Evolutionary conservation across 2,329 filamentous ascomycete species (phyloP).

Genomic region (Aspergillus ruber): DNA sequence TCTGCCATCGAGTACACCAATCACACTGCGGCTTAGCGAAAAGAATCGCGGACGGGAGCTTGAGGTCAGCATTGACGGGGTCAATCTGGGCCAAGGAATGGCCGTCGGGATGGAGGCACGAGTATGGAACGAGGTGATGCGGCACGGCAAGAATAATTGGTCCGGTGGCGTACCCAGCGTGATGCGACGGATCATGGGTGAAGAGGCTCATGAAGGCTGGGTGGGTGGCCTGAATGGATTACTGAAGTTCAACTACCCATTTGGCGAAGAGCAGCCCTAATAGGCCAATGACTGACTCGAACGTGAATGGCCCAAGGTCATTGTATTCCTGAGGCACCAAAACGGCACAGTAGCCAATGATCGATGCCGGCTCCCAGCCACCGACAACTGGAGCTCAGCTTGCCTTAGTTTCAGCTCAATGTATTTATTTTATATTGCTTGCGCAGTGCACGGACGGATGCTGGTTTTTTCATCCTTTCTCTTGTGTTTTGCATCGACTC

Average conservation of each 20-base stretch:
- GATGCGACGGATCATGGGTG: constrained; percentile 56
- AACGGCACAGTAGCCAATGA: neutral
- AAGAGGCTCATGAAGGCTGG: constrained; percentile 76
- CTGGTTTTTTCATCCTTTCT: neutral
- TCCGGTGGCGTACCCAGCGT: constrained; percentile 85
- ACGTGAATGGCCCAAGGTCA: neutral
- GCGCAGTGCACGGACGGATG: neutral
- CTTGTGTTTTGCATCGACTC: neutral
- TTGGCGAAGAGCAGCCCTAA: constrained; percentile 56
- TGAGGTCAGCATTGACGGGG: constrained; percentile 73
- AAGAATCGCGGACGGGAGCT: constrained; percentile 71
- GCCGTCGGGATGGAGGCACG: constrained; percentile 75
- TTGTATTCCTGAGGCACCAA: neutral
- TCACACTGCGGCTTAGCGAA: constrained; percentile 73
- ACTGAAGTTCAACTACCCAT: constrained; percentile 96
- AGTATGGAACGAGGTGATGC: constrained; percentile 79
- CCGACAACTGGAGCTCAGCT: neutral
- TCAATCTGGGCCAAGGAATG: constrained; percentile 58
- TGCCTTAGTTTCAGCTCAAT: neutral
- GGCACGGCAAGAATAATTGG: constrained; percentile 48
- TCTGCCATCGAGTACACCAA: constrained; percentile 75
- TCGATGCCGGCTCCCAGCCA: neutral
- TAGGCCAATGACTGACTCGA: neutral
- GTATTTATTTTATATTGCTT: neutral
- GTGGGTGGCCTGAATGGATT: constrained; percentile 88